These are phyloP conservation scores for Blastomyces silverae DNA, from an alignment of 2,329 filamentous ascomycete genomes.

Conservation along the genomic window DNA sequence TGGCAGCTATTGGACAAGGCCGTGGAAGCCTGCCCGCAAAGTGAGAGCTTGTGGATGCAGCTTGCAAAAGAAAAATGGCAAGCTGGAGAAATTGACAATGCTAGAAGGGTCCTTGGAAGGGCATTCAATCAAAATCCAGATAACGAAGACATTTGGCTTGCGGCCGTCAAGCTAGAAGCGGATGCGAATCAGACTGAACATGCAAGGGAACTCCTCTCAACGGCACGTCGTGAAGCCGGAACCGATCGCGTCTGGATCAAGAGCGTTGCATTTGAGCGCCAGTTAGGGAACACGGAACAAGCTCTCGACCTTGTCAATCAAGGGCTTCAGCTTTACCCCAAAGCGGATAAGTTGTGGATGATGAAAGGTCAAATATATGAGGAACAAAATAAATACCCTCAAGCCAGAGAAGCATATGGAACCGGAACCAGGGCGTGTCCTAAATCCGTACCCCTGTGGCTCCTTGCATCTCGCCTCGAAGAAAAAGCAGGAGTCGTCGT, in stretches of 20 bases:
- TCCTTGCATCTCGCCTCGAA: slow-evolving; percentile 81
- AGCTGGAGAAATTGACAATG: slow-evolving; percentile 77
- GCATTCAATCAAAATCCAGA: slow-evolving; percentile 94
- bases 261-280: slow-evolving; percentile 85
- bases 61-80: slow-evolving; percentile 93
- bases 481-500: slow-evolving; percentile 76
- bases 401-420: slow-evolving; percentile 83
- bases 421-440: slow-evolving; percentile 83
- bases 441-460: slow-evolving; percentile 77
- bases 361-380: slow-evolving; percentile 98
- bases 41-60: slow-evolving; percentile 91
- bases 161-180: slow-evolving; percentile 91
- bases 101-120: slow-evolving; percentile 73
- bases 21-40: slow-evolving; percentile 85
- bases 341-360: slow-evolving; percentile 88
- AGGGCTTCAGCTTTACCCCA: slow-evolving; percentile 78
- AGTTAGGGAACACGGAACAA: slow-evolving; percentile 68
- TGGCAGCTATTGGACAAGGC: slow-evolving; percentile 86
- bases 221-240: slow-evolving; percentile 78
- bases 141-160: slow-evolving; percentile 97
- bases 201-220: slow-evolving; percentile 71
- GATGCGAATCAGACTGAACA: slow-evolving; percentile 77
- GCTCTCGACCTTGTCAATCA: slow-evolving; percentile 83
- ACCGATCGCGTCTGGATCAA: slow-evolving; percentile 98
- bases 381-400: slow-evolving; percentile 65